Conservation (phyloP, 768 basidiomycete genomes). For the Phylloporus rhodoxanthus region DNA sequence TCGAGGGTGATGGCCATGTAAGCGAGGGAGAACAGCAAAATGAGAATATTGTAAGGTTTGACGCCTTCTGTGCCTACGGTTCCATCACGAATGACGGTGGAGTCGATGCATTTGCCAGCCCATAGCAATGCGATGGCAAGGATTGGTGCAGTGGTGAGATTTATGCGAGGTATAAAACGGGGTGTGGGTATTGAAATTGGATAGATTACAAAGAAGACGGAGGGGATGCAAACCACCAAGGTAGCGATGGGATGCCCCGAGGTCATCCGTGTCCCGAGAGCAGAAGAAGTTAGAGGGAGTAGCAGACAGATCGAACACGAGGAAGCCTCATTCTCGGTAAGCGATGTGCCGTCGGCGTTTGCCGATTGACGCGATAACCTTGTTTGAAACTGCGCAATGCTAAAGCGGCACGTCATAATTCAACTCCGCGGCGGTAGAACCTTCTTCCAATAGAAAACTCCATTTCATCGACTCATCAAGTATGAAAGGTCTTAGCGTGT, state of each 20-base stretch:
- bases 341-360: too few species aligned
- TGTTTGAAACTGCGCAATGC: too few species aligned
- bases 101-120: slow-evolving; percentile 49
- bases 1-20: slow-evolving; percentile 93
- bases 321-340: too few species aligned
- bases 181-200: slow-evolving; percentile 39
- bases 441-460: too few species aligned
- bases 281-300: too few species aligned
- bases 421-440: too few species aligned
- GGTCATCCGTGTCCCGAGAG: too few species aligned
- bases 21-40: slow-evolving; percentile 85
- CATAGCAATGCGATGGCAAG: slow-evolving; percentile 47
- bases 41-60: slow-evolving; percentile 88
- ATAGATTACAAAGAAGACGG: slow-evolving; percentile 47
- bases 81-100: slow-evolving; percentile 56
- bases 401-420: too few species aligned
- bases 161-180: slow-evolving; percentile 33
- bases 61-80: slow-evolving; percentile 77
- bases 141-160: slow-evolving; percentile 52
- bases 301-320: too few species aligned
- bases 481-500: too few species aligned
- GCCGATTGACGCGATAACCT: too few species aligned
- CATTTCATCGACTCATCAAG: too few species aligned
- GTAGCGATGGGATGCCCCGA: slow-evolving; percentile 41
- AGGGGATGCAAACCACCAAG: slow-evolving; percentile 47